Percentiles rank a stretch among this genome's conserved stretches.
phyloP scores from a whole-genome alignment of 306 rosid species.

The Quercus berberidifolia region DNA sequence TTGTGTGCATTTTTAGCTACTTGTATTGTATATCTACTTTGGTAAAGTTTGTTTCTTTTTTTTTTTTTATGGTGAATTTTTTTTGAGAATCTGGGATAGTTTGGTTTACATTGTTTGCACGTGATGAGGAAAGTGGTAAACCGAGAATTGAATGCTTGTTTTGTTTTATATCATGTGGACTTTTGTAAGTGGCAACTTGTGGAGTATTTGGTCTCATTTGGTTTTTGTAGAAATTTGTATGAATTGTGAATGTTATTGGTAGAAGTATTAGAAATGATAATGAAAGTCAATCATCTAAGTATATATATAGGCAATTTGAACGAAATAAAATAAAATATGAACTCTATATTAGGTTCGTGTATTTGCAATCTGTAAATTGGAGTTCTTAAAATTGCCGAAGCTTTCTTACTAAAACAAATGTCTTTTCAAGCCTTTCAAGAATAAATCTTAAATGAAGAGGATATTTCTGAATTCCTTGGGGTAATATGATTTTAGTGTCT shows the following conservation, averaged over 20 bases:
- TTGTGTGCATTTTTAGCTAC: not conserved
- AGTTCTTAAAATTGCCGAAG: not conserved
- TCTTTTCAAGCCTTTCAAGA: not conserved
- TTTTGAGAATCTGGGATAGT: not conserved
- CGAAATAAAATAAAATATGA: not conserved
- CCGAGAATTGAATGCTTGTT: not conserved
- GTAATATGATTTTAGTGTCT: not conserved
- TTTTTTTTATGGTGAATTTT: too few species aligned
- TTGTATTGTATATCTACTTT: not conserved
- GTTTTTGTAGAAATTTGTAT: not conserved
- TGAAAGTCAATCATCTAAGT: not conserved
- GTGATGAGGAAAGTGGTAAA: not conserved
- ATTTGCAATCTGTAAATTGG: not conserved
- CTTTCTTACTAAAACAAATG: not conserved
- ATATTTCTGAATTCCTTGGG: not conserved
- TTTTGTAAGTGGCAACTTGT: not conserved
- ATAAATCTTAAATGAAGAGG: not conserved
- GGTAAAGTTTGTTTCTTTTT: not conserved
- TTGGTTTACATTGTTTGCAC: not conserved
- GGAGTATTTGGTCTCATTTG: not conserved
- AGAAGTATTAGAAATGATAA: not conserved
- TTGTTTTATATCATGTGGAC: not conserved
- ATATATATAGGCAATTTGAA: not conserved
- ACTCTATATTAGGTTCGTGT: not conserved
- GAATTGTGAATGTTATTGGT: not conserved